phyloP scores from a whole-genome alignment of 257 asterid species.

The Coffea canephora region DNA sequence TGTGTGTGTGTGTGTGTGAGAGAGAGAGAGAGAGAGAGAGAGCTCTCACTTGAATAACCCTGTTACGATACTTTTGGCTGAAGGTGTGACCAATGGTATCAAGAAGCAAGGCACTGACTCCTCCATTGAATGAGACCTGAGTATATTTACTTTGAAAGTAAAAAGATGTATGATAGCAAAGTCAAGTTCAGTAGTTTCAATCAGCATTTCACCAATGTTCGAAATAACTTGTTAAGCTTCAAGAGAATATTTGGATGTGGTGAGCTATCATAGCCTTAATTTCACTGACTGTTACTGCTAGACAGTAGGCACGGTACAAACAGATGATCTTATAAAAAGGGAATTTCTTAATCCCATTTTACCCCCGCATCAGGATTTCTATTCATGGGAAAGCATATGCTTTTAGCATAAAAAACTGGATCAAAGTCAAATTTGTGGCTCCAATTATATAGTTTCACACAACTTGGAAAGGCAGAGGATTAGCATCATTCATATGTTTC shows the following conservation, averaged over 20 bases:
- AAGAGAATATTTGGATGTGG: neutral
- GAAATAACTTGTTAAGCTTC: neutral
- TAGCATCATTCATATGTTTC: neutral
- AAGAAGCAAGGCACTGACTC: conserved; percentile 79
- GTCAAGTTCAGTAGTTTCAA: neutral
- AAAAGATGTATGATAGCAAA: neutral
- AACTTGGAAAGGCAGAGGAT: neutral
- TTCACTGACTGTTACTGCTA: no score
- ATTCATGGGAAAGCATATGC: neutral
- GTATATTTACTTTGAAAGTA: conserved; percentile 32
- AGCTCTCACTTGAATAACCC: conserved; percentile 77
- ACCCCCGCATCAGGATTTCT: neutral
- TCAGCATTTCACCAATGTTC: neutral
- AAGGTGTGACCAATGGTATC: conserved; percentile 81
- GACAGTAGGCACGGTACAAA: neutral
- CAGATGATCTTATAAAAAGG: neutral
- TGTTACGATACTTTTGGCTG: conserved; percentile 85
- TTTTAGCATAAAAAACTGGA: neutral
- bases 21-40: conserved; percentile 9
- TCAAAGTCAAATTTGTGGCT: neutral
- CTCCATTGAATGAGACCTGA: conserved; percentile 80
- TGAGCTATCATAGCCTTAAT: neutral
- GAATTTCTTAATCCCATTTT: neutral
- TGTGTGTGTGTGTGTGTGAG: neutral
- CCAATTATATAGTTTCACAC: neutral